Base-by-base conservation (phyloP, 805 yeast genomes). In the Lipomyces chichibuensis region DNA sequence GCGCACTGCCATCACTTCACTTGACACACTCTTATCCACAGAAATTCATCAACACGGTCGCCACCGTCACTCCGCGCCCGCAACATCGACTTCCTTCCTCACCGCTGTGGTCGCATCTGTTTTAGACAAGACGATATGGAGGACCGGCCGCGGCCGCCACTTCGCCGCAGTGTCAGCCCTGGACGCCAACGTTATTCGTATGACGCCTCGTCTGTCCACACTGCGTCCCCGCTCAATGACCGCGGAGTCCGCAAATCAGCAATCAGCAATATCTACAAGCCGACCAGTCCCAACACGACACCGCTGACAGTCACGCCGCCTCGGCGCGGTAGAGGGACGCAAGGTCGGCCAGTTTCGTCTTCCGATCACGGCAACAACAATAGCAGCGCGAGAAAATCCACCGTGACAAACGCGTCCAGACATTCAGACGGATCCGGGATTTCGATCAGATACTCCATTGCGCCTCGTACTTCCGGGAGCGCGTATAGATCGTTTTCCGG, bases 341-440 rank as follows among this genome's bases (percentile, higher is more conserved):
- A 53, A 46, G 29, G 43, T 9, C 60, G 67, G 53, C 67, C 60
- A 43, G 11, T n/a, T n/a, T 60, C 64, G 32, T 64, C 60, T n/a
- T 29, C 49, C n/a, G 59, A 59, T 29, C 39, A 37, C 39, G n/a
- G 49, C 54, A 54, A 55, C 33, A 23, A 53, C 43, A 53, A 60
- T 46, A 57, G 64, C 23, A 59, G 63, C n/a, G 52, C 54, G 20
- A 27, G 66, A 17, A 63, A 63, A 27, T 59, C 66, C 3, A 23
- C 37, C 9, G 39, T 58, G 20, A 23, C 53, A 13, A 27, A 51
- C 25, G 43, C 65, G 33, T 62, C 71, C 27, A 63, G 71, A 11
- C 60, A 65, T 23, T 65, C 71, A 2, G 71, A 67, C 49, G 71
- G 71, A 14, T 65, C 69, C 23, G 70, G 61, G 17, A 65, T 67